phyloP scores from a whole-genome alignment of 306 rosid genomes.

The Echinosophora koreensis region DNA sequence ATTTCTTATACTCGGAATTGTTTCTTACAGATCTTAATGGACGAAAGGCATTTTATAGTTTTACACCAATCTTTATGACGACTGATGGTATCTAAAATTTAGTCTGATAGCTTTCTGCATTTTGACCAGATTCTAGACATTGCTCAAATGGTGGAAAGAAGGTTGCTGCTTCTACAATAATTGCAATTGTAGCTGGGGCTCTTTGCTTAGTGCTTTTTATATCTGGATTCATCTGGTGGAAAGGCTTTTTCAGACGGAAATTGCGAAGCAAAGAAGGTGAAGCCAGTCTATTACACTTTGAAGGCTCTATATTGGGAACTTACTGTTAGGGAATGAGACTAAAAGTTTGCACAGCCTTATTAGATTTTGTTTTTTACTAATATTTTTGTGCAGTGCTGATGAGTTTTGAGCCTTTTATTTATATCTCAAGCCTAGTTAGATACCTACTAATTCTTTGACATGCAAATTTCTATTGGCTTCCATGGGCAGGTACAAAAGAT shows the following conservation, averaged over 20 bases:
- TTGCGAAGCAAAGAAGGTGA: slow-evolving; percentile 49
- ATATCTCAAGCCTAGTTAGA: slow-evolving; percentile 1
- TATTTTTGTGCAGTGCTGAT: neutral
- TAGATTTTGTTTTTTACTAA: neutral
- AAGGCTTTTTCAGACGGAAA: slow-evolving; percentile 48
- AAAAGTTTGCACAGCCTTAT: slow-evolving; percentile 16
- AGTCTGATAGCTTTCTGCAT: neutral
- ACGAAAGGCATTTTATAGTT: neutral
- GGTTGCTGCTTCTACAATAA: slow-evolving; percentile 36
- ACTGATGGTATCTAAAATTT: neutral
- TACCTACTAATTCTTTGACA: neutral
- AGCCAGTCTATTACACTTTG: slow-evolving; percentile 1
- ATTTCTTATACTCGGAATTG: neutral
- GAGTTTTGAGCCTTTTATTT: slow-evolving; percentile 27
- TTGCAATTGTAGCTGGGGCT: slow-evolving; percentile 54
- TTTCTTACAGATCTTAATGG: neutral
- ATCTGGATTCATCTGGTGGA: slow-evolving; percentile 67
- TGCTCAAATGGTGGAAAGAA: slow-evolving; percentile 58
- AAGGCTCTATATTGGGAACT: neutral
- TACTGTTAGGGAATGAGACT: slow-evolving; percentile 3
- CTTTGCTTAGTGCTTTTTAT: slow-evolving; percentile 52
- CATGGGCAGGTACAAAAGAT: slow-evolving; percentile 30
- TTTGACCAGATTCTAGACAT: slow-evolving; percentile 52
- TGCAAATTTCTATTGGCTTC: slow-evolving; percentile 24
- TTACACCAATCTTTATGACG: slow-evolving; percentile 23